A percentile compares a stretch with the other conserved stretches of the same genome.
phyloP scores from a whole-genome alignment of 1,139 yeast genomes.

The Diutina mesorugosa region DNA sequence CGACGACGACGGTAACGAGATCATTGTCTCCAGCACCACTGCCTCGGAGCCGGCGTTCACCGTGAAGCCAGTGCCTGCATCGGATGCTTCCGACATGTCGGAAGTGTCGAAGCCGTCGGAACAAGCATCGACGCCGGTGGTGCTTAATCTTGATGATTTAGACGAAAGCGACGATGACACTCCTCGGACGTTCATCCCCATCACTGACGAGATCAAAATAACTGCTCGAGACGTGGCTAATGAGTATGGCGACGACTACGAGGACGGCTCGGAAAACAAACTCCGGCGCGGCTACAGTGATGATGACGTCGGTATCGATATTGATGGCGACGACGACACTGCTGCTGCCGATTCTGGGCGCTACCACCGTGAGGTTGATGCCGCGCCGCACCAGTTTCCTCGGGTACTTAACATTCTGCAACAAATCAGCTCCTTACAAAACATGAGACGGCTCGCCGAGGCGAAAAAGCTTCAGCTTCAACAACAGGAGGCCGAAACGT shows the following conservation, averaged over 20 bases:
- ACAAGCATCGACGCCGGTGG: not conserved
- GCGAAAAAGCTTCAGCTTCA: not conserved
- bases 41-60: slow-evolving; percentile 2
- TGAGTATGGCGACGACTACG: slow-evolving; percentile 5
- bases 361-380: slow-evolving; percentile 6
- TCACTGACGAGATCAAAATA: not conserved
- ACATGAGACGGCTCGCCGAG: not conserved
- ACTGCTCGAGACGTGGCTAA: slow-evolving; percentile 3
- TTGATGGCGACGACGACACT: slow-evolving; percentile 2
- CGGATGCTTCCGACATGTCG: not conserved
- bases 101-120: not conserved
- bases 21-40: not conserved
- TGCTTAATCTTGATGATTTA: slow-evolving; percentile 1
- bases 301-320: slow-evolving; percentile 3
- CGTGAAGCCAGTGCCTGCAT: not conserved
- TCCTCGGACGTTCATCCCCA: no score
- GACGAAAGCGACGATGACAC: slow-evolving; percentile 1
- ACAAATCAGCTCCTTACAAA: not conserved
- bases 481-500: not conserved
- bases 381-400: slow-evolving; percentile 3
- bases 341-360: not conserved
- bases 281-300: not conserved
- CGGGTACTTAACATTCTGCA: not conserved
- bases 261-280: slow-evolving; percentile 4
- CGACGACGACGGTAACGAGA: not conserved